Base-by-base conservation (phyloP, 2,329 filamentous ascomycete genomes). In the Neurospora sp. region DNA sequence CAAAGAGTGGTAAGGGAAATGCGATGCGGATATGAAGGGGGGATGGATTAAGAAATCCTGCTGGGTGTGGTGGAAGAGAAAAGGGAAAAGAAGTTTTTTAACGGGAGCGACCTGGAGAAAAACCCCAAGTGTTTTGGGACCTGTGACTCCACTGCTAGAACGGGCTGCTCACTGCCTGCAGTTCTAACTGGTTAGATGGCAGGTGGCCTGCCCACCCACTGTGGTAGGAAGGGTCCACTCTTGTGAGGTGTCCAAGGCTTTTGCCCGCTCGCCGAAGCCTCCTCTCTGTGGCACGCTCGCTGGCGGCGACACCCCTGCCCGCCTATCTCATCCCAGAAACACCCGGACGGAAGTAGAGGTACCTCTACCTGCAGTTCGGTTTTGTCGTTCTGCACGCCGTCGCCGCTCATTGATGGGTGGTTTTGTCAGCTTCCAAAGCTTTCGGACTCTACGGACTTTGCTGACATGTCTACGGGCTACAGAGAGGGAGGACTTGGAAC, bases 11-110 rank as follows among this genome's bases (percentile, higher is more conserved):
- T 79, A 75, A 72, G 71, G 72, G 73, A 75, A 76, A 76, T 74
- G 73, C 72, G 70, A 70, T 68, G 74, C 72, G 72, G 68, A 62
- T 74, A 52, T 67, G 66, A 71, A 71, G 43, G 19, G 71, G 72
- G 74, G 72, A 73, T 79, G 76, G 76, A 78, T 78, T 76, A 72
- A 74, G 73, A 76, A 77, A 79, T 78, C 77, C 78, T 72, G 73
- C 68, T 72, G 73, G 70, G 74, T 75, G 76, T 73, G 72, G 70
- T 73, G 72, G 73, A 73, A 73, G 72, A 73, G 70, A 69, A 72
- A 68, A 52, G 67, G 66, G 38, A 71, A 68, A 71, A 75, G 71
- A 70, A 70, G 71, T 72, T 76, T 75, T 73, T 69, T 38, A 38
- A 43, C n/a, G 67, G 68, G 67, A 69, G 68, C 42, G 68, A 68